Evolutionary conservation across 2,329 filamentous ascomycete species (phyloP).

Genomic region (Ascochyta viciae-villosae): DNA sequence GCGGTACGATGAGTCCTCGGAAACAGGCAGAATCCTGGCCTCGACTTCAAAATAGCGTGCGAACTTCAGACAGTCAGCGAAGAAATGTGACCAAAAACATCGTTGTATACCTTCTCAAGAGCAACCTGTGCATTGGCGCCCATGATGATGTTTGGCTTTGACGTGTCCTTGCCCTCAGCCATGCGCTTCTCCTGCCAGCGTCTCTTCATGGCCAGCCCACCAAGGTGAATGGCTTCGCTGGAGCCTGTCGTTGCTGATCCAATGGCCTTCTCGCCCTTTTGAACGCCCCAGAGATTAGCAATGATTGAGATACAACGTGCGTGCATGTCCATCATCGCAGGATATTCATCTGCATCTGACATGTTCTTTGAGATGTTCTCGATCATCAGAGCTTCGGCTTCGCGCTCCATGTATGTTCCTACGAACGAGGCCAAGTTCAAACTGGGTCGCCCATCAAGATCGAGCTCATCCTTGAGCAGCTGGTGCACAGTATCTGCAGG

Average conservation of each 20-base stretch:
- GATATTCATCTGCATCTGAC: slow-evolving; percentile 66
- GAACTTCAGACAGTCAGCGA: slow-evolving; percentile 51
- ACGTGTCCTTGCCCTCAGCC: slow-evolving; percentile 67
- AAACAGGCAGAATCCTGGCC: slow-evolving; percentile 68
- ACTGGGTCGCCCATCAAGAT: slow-evolving; percentile 61
- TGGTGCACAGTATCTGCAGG: slow-evolving; percentile 70
- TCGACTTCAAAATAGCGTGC: slow-evolving; percentile 78
- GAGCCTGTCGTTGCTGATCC: slow-evolving; percentile 75
- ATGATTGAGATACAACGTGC: slow-evolving; percentile 73
- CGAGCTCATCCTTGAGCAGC: slow-evolving; percentile 58
- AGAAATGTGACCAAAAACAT: background rate
- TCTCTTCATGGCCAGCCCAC: slow-evolving; percentile 72
- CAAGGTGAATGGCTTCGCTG: slow-evolving; percentile 74
- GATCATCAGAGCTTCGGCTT: slow-evolving; percentile 69
- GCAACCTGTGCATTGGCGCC: slow-evolving; percentile 76
- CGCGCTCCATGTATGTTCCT: slow-evolving; percentile 73
- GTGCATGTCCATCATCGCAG: slow-evolving; percentile 62
- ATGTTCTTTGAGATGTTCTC: slow-evolving; percentile 76
- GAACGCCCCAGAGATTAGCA: slow-evolving; percentile 69
- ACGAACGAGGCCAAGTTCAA: slow-evolving; percentile 74
- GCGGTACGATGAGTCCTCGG: slow-evolving; percentile 64
- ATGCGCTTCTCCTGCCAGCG: slow-evolving; percentile 71
- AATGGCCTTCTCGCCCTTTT: slow-evolving; percentile 68
- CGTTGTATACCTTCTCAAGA: slow-evolving; percentile 62
- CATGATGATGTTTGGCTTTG: slow-evolving; percentile 76